These are phyloP conservation scores for Aspergillus sclerotiicarbonarius DNA, from an alignment of 495 filamentous ascomycete species.

Conservation along the genomic window DNA sequence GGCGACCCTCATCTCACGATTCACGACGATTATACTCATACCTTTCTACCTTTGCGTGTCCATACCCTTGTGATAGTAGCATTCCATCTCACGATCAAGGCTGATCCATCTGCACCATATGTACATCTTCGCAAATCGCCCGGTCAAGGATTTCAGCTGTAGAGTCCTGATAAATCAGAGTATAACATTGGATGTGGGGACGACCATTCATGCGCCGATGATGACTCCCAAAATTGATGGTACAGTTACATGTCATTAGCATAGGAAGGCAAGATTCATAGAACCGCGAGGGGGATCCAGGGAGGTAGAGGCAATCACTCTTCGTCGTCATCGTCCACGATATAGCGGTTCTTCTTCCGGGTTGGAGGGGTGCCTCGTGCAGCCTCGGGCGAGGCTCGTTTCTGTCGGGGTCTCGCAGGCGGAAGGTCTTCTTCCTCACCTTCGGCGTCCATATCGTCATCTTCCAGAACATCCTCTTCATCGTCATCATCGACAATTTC, in stretches of 20 bases:
- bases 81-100: neutral
- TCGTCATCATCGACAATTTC: slow-evolving; percentile 58
- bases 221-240: neutral
- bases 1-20: neutral
- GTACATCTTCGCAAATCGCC: neutral
- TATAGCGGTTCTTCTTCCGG: slow-evolving; percentile 47
- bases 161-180: neutral
- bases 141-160: neutral
- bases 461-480: slow-evolving; percentile 62
- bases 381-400: slow-evolving; percentile 22
- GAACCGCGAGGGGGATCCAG: neutral
- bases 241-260: slow-evolving; percentile 15
- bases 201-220: slow-evolving; percentile 9
- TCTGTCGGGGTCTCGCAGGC: slow-evolving; percentile 27
- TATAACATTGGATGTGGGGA: neutral
- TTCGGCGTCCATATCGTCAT: slow-evolving; percentile 56
- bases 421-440: slow-evolving; percentile 49
- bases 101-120: neutral
- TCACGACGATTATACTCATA: neutral
- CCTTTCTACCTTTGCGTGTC: neutral
- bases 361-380: slow-evolving; percentile 35
- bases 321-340: slow-evolving; percentile 49
- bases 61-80: neutral
- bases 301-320: slow-evolving; percentile 23
- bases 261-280: slow-evolving; percentile 10